Evolutionary conservation across 2,329 filamentous ascomycete genomes (phyloP), one percentile per base, ranked within the genome.

Genomic region (Sarocladium brachiariae): DNA sequence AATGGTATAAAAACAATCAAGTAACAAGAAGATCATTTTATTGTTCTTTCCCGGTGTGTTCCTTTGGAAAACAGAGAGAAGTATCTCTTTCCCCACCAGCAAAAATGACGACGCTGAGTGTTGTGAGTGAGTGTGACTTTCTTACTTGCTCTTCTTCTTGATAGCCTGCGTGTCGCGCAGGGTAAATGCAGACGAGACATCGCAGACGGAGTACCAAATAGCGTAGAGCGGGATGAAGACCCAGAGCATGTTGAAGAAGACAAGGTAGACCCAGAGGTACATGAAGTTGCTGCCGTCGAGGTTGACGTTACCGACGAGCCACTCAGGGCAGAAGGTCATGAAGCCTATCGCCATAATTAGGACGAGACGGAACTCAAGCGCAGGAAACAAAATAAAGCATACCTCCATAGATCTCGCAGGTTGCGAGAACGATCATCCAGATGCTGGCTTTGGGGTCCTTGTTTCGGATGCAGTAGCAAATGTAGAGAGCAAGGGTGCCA

Each of bases 251-350:
- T 86, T 86, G 71, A 86, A 86, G 65, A 86, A 85, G 56, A 83
- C 70, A 14, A 86, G 68, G 57, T 85, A 86, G 13, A 85, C 70
- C 81, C 81, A 86, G 55, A 76, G 68, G 59, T 83, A 83, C 80
- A 86, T 83, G 58, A 79, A 84, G 65, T 85, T 86, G 67, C 74
- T 81, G 16, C 73, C 72, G 62, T 85, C 79, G 53, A 86, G 75
- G 60, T 83, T 84, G 55, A 74, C 61, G 61, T 75, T 85, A 49
- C 74, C 75, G 2, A 74, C 78, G 11, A 86, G 67, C 83, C 83
- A 86, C 65, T 86, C 83, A 11, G 83, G 83, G 64, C 77, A 81
- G 61, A 86, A 86, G 0, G 83, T 86, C 78, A 86, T 85, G 67
- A 82, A 86, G 16, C 82, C 78, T 80, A 19, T 23, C 18, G 18